These are phyloP conservation scores for Yarrowia deformans DNA, from an alignment of 805 yeast species.

Conservation along the genomic window DNA sequence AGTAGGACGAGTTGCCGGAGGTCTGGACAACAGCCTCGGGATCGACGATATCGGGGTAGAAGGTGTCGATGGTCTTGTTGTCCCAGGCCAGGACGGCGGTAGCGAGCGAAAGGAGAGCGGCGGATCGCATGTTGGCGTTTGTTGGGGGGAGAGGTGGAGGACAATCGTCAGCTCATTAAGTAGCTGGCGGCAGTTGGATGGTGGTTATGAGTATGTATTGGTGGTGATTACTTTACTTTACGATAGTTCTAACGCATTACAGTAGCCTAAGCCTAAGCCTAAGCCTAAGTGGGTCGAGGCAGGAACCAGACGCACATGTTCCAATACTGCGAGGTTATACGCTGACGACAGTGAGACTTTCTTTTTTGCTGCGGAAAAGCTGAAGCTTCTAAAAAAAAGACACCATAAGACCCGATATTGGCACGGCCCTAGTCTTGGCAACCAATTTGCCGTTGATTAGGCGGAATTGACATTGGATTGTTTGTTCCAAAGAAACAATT, in stretches of 20 bases:
- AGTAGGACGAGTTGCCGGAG: constrained; percentile 13
- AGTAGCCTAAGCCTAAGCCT: too few species aligned
- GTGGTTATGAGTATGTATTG: neutral
- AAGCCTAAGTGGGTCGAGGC: neutral
- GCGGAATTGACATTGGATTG: neutral
- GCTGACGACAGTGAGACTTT: constrained; percentile 9
- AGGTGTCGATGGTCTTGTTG: constrained; percentile 39
- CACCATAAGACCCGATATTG: neutral
- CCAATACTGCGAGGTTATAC: constrained; percentile 2
- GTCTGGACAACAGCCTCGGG: constrained; percentile 30
- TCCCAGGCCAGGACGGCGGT: constrained; percentile 36
- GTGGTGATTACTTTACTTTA: neutral
- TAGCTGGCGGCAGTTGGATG: neutral
- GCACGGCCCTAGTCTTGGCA: constrained; percentile 10
- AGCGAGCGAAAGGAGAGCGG: constrained; percentile 17
- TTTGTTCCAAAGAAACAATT: neutral
- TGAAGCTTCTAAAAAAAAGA: constrained; percentile 8
- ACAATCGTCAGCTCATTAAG: constrained; percentile 6
- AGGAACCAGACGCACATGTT: constrained; percentile 12
- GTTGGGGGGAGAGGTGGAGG: neutral
- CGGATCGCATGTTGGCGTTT: constrained; percentile 5
- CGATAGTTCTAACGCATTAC: constrained; percentile 2
- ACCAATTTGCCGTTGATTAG: too few species aligned
- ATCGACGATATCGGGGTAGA: constrained; percentile 40
- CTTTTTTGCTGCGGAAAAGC: neutral